Conservation (phyloP, 2,329 filamentous ascomycete genomes). For the Fusarium longipes region DNA sequence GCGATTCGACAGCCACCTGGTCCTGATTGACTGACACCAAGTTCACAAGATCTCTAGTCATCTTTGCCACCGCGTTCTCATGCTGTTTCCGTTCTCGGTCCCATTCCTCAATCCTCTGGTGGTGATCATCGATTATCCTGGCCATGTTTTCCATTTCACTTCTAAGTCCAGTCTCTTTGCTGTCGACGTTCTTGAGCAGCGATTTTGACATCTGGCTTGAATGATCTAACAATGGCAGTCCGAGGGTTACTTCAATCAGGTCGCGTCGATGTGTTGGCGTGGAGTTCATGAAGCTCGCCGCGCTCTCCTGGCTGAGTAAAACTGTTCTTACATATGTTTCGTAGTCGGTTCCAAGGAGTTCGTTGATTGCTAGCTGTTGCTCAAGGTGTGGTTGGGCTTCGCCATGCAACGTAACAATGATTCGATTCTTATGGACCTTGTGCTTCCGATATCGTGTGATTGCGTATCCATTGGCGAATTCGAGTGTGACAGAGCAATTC, state of each 20-base stretch:
- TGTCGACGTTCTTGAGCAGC: constrained; percentile 22
- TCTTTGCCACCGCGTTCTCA: no score
- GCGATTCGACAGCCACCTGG: no score
- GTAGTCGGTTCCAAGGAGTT: constrained; percentile 34
- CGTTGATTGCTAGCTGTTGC: constrained; percentile 27
- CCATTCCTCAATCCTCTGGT: background rate
- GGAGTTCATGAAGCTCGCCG: constrained; percentile 36
- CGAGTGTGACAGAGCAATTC: constrained; percentile 35
- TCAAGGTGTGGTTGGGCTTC: constrained; percentile 24
- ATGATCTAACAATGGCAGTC: constrained; percentile 30
- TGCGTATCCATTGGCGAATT: constrained; percentile 39
- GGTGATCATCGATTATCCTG: background rate
- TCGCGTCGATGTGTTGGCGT: constrained; percentile 6
- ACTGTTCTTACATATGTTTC: constrained; percentile 35
- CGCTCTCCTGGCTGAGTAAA: constrained; percentile 36
- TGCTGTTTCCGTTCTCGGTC: no score
- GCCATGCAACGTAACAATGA: constrained; percentile 21
- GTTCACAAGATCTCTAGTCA: no score
- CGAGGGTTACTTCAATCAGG: constrained; percentile 36
- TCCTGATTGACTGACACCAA: no score
- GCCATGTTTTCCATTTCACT: background rate
- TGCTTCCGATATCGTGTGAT: constrained; percentile 37
- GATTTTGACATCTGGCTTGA: constrained; percentile 13
- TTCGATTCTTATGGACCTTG: constrained; percentile 17
- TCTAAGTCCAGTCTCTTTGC: background rate